Base-by-base conservation (phyloP, 257 asterid species). In the Solanum etuberosum region DNA sequence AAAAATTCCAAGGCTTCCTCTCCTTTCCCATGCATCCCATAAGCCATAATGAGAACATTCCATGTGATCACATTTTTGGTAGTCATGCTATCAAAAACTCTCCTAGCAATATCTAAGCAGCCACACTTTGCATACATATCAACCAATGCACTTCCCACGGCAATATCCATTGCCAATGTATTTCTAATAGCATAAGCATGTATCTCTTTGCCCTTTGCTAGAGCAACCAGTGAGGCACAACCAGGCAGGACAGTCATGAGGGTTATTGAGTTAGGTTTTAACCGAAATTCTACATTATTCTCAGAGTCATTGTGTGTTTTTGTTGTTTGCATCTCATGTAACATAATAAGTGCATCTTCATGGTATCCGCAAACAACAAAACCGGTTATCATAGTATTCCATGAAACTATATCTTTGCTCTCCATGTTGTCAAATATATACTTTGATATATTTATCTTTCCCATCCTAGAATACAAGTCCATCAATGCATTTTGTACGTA, bases 81-180 rank as follows among this genome's bases (percentile, higher is more conserved):
- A 74, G 92, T 94, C 93, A 96, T 91, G 46, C 89, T 88, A 70
- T 94, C 93, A 32, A 96, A 96, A 84, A 96, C 93, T 87, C 91
- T 90, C 43, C 92, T 91, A 61, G 99, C 93, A 89, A 92, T 87
- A 68, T 84, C 83, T 87, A 96, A 89, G 92, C 97, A 95, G 87
- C 99, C 99, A 46, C 96, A 96, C 87, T 96, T 96, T 65, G 96
- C 98, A 73, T 96, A 95, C 98, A 94, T 94, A 90, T 96, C 99
- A 83, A 93, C 94, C 92, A 95, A 86, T 70, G 99, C 99, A 86
- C 98, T 96, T 82, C 98, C 97, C 67, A 95, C 94, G 14, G 92
- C 95, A 40, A 96, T 91, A 89, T 95, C 98, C 5, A 90, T 83
- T 51, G 90, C 95, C 86, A 94, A 90, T 54, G 89, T 87, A 88